Evolutionary conservation across 345 rosid species (phyloP).

Genomic region (Mercurialis annua): DNA sequence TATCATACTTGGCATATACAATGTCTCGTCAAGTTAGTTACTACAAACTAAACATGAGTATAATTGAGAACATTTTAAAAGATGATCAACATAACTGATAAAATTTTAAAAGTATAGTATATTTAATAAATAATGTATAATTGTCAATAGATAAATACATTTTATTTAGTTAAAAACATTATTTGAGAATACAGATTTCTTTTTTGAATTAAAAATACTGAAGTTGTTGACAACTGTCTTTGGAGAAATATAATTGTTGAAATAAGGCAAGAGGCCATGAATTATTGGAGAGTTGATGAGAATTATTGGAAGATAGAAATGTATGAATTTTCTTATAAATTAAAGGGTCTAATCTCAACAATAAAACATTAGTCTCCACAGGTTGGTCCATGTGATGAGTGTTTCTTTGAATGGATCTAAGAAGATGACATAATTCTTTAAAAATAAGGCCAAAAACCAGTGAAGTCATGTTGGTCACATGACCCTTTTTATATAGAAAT

Average conservation of each 20-base stretch:
- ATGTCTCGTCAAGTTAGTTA: too few species aligned
- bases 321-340: neutral
- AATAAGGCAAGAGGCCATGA: constrained; percentile 21
- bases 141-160: too few species aligned
- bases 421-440: constrained; percentile 12
- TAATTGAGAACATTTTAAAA: too few species aligned
- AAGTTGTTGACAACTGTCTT: constrained; percentile 19
- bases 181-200: too few species aligned
- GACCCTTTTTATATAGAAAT: constrained; percentile 16
- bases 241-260: neutral
- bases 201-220: too few species aligned
- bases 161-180: too few species aligned
- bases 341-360: constrained; percentile 13
- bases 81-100: too few species aligned
- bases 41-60: too few species aligned
- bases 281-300: constrained; percentile 33
- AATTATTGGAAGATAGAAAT: constrained; percentile 27
- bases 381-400: constrained; percentile 40
- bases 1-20: too few species aligned
- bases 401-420: constrained; percentile 14
- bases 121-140: too few species aligned
- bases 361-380: too few species aligned
- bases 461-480: constrained; percentile 30
- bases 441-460: neutral
- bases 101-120: too few species aligned